phyloP scores from a whole-genome alignment of 176 grass and related monocot genomes.

The Aegilops sharonensis region DNA sequence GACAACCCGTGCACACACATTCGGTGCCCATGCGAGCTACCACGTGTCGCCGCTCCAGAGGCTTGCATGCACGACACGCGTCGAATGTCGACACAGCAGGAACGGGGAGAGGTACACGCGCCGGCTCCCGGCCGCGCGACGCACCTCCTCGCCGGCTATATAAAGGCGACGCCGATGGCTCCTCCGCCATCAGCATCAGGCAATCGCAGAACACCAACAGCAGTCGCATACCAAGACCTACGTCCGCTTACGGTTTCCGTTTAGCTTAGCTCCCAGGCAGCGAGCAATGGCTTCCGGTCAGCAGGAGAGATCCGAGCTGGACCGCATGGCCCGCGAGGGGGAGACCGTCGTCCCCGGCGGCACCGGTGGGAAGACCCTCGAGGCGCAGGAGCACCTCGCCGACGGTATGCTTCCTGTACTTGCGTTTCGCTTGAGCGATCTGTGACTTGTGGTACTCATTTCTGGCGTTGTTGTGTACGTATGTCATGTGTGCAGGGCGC shows the following conservation, averaged over 20 bases:
- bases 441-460: not conserved
- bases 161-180: not conserved
- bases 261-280: too few species aligned
- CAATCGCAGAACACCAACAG: not conserved
- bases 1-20: not conserved
- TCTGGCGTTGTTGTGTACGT: not conserved
- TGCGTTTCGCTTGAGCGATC: not conserved
- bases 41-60: constrained; percentile 6
- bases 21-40: not conserved
- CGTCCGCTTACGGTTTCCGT: not conserved
- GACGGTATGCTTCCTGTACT: constrained; percentile 38
- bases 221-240: not conserved
- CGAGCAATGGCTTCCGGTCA: constrained; percentile 44
- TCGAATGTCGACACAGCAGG: not conserved
- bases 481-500: constrained; percentile 29
- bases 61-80: not conserved
- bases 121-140: not conserved
- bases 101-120: constrained; percentile 3
- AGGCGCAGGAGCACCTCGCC: constrained; percentile 60
- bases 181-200: not conserved
- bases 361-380: constrained; percentile 62
- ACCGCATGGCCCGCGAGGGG: constrained; percentile 52
- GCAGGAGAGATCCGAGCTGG: constrained; percentile 53
- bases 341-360: constrained; percentile 67
- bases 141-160: constrained; percentile 18